Evolutionary conservation across 2,329 filamentous ascomycete species (phyloP).

Genomic region (Trichoderma sp.): DNA sequence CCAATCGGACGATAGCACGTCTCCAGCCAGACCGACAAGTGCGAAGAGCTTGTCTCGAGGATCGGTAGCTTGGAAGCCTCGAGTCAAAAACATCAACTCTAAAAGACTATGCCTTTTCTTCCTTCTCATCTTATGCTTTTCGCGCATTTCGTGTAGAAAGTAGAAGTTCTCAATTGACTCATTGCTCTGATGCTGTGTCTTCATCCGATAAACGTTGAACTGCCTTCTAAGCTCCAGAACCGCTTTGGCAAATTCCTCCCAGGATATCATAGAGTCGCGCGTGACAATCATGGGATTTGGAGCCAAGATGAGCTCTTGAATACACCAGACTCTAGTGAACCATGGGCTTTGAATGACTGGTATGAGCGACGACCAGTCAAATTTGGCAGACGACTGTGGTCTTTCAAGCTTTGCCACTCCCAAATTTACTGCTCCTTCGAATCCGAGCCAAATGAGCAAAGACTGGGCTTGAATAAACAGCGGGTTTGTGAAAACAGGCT

Average conservation of each 20-base stretch:
- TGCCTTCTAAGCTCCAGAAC: neutral
- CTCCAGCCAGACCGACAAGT: neutral
- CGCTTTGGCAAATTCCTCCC: neutral
- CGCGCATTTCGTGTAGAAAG: neutral
- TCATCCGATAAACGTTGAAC: neutral
- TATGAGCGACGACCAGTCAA: neutral
- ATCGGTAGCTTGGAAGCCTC: neutral
- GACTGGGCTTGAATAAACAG: neutral
- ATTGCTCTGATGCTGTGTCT: neutral
- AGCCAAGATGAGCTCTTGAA: neutral
- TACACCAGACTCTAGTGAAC: neutral
- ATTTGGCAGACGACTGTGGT: neutral
- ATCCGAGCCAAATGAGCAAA: neutral
- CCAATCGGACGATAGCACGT: neutral
- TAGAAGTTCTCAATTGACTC: neutral
- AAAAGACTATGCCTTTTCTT: neutral
- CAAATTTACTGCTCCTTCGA: neutral
- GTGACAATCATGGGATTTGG: neutral
- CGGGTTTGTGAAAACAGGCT: neutral
- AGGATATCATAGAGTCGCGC: neutral
- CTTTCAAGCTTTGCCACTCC: neutral
- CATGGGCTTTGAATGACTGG: neutral
- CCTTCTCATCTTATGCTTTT: neutral
- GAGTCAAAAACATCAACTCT: neutral
- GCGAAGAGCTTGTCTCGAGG: neutral